phyloP scores from a whole-genome alignment of 768 basidiomycete species.

The Trametes meyenii region DNA sequence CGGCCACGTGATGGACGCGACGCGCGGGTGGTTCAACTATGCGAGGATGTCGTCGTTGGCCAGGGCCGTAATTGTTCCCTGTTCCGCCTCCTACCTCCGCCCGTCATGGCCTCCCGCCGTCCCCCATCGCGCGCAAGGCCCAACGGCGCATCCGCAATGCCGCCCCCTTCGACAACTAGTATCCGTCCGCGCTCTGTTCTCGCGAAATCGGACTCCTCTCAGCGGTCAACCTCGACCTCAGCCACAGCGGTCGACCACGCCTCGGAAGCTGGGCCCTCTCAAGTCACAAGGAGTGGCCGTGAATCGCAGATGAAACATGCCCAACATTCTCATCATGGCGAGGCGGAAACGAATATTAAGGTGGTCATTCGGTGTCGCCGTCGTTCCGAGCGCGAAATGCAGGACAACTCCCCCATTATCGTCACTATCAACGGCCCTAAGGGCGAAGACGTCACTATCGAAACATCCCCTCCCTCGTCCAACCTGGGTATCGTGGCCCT shows the following conservation, averaged over 20 bases:
- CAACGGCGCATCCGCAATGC: slow-evolving; percentile 34
- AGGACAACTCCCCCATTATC: slow-evolving; percentile 87
- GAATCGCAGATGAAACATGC: slow-evolving; percentile 6
- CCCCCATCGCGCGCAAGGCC: slow-evolving; percentile 46
- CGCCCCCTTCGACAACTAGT: slow-evolving; percentile 37
- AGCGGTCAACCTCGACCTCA: slow-evolving; percentile 30
- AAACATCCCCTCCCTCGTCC: slow-evolving; percentile 69
- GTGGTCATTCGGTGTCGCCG: slow-evolving; percentile 90
- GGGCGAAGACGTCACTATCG: slow-evolving; percentile 76
- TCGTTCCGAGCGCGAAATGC: slow-evolving; percentile 82
- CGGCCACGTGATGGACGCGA: slow-evolving; percentile 26
- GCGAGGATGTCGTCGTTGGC: neutral
- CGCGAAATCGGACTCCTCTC: slow-evolving; percentile 45
- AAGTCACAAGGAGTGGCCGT: neutral
- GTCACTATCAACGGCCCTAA: slow-evolving; percentile 78
- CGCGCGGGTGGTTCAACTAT: slow-evolving; percentile 25
- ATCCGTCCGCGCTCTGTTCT: slow-evolving; percentile 52
- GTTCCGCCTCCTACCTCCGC: slow-evolving; percentile 1
- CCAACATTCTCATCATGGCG: slow-evolving; percentile 29
- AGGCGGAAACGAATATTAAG: slow-evolving; percentile 82
- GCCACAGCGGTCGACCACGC: slow-evolving; percentile 33
- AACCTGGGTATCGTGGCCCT: slow-evolving; percentile 73
- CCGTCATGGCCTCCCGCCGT: slow-evolving; percentile 66
- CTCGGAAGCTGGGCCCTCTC: slow-evolving; percentile 15
- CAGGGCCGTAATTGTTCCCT: slow-evolving; percentile 9